Evolutionary conservation across 2,329 filamentous ascomycete species (phyloP).

Genomic region (Shiraia sp.): DNA sequence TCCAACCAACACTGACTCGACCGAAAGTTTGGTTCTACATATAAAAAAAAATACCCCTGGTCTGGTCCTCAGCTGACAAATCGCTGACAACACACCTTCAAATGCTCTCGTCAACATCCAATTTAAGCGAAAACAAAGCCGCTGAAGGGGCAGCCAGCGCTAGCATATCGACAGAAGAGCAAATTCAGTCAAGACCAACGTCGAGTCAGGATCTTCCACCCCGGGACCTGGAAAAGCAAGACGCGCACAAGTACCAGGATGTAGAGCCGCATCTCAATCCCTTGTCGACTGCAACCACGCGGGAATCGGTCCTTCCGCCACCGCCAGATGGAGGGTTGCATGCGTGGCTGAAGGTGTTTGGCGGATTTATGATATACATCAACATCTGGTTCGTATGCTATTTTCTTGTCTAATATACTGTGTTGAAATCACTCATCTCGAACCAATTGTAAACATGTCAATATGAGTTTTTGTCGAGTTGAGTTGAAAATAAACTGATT

Average conservation of each 20-base stretch:
- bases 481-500: constrained; percentile 1
- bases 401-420: background rate
- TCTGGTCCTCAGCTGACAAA: no score
- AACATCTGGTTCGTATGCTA: constrained; percentile 39
- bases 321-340: constrained; percentile 45
- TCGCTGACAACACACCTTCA: no score
- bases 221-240: constrained; percentile 4
- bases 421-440: no score
- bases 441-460: no score
- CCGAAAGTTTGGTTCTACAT: no score
- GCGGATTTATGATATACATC: constrained; percentile 45
- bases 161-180: constrained; percentile 12
- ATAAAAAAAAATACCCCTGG: no score
- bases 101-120: constrained; percentile 17
- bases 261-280: constrained; percentile 23
- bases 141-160: constrained; percentile 10
- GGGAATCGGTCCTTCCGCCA: constrained; percentile 32
- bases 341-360: constrained; percentile 45
- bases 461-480: no score
- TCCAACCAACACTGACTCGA: no score
- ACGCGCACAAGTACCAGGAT: constrained; percentile 6
- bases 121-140: constrained; percentile 20
- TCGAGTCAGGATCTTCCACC: constrained; percentile 7
- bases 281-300: constrained; percentile 18
- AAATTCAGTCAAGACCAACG: constrained; percentile 16